Evolutionary conservation across 1,139 yeast genomes (phyloP).

Genomic region (Hyphopichia pseudoburtonii): DNA sequence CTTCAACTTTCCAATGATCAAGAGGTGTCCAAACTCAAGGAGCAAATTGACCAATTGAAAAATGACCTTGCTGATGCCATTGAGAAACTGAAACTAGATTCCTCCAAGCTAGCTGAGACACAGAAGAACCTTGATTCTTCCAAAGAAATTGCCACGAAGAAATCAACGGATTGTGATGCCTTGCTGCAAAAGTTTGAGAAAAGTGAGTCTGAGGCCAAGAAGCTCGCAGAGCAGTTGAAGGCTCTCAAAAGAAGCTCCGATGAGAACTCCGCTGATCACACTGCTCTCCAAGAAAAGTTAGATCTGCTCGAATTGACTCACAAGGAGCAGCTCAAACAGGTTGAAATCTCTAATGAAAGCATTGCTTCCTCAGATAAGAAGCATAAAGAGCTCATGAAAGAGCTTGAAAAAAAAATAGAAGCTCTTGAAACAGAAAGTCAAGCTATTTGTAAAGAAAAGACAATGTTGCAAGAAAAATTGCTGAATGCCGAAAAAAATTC

Average conservation of each 20-base stretch:
- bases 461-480: neutral
- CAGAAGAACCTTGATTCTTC: slow-evolving; percentile 2
- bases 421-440: neutral
- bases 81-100: too few species aligned
- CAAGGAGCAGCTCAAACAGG: neutral
- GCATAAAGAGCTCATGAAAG: slow-evolving; percentile 5
- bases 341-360: too few species aligned
- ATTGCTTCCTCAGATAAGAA: too few species aligned
- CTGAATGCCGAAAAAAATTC: neutral
- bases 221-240: slow-evolving; percentile 5
- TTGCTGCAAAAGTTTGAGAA: neutral
- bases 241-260: neutral
- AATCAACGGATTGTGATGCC: slow-evolving; percentile 1
- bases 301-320: slow-evolving; percentile 18
- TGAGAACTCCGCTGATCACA: neutral
- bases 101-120: too few species aligned
- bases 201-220: slow-evolving; percentile 6
- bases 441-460: neutral
- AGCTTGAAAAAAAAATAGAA: slow-evolving; percentile 4
- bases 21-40: too few species aligned
- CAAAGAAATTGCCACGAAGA: slow-evolving; percentile 1
- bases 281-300: neutral
- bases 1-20: too few species aligned
- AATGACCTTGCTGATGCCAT: too few species aligned
- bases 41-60: too few species aligned